These are phyloP conservation scores for Colletotrichum costaricense DNA, from an alignment of 2,329 filamentous ascomycete genomes.

Conservation along the genomic window DNA sequence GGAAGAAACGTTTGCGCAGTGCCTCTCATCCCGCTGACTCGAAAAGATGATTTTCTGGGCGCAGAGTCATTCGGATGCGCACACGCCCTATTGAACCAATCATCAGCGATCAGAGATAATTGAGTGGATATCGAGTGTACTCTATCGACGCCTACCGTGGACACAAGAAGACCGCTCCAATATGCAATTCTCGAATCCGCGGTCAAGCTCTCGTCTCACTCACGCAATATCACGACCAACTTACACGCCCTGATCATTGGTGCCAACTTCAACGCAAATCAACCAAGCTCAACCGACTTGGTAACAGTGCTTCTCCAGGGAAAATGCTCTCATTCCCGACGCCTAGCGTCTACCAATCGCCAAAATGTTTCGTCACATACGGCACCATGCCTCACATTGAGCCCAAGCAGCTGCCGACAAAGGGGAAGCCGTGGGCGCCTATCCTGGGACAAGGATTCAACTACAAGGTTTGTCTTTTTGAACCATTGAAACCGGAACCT, in stretches of 20 bases:
- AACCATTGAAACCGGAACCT: too few species aligned
- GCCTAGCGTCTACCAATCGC: slow-evolving; percentile 62
- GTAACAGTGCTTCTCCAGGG: too few species aligned
- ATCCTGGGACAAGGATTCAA: slow-evolving; percentile 74
- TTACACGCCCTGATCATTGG: background rate
- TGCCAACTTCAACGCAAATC: too few species aligned
- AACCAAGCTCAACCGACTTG: too few species aligned
- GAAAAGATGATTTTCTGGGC: slow-evolving; percentile 11
- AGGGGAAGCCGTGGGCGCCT: slow-evolving; percentile 80
- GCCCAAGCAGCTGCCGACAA: slow-evolving; percentile 74
- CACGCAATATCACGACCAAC: background rate
- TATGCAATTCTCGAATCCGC: slow-evolving; percentile 27
- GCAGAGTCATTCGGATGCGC: background rate
- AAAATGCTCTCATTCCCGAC: slow-evolving; percentile 56
- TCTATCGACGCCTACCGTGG: background rate
- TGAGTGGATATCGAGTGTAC: rapidly evolving
- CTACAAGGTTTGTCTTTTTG: slow-evolving; percentile 66
- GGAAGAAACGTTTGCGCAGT: background rate
- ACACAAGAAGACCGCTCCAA: background rate
- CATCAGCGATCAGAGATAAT: too few species aligned
- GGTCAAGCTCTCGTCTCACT: background rate
- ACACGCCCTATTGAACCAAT: background rate
- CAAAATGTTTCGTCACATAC: slow-evolving; percentile 81
- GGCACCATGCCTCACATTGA: slow-evolving; percentile 77
- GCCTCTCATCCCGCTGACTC: slow-evolving; percentile 15